These are phyloP conservation scores for Backusella psychrophila DNA, from an alignment of 192 early-diverging fungal species.

Conservation along the genomic window DNA sequence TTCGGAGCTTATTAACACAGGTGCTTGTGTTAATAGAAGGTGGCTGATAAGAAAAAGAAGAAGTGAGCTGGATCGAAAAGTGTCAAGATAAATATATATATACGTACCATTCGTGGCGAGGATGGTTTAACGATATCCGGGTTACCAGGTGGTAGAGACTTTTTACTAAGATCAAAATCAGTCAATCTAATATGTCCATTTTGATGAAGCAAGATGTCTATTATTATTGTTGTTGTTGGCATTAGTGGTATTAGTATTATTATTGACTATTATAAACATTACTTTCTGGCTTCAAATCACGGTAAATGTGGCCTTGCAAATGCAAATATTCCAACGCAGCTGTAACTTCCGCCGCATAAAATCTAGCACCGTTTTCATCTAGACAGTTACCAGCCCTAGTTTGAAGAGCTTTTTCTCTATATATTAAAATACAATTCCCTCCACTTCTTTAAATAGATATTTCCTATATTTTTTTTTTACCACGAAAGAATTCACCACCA, in stretches of 20 bases:
- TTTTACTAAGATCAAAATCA: constrained; percentile 98
- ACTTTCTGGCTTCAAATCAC: constrained; percentile 98
- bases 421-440: neutral
- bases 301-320: constrained; percentile 93
- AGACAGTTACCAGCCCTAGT: constrained; percentile 84
- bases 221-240: neutral
- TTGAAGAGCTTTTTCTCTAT: constrained; percentile 64
- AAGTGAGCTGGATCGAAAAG: neutral
- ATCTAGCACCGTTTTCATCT: constrained; percentile 86
- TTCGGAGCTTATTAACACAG: constrained; percentile 84
- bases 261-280: constrained; percentile 7
- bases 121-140: constrained; percentile 63
- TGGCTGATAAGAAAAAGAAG: constrained; percentile 27
- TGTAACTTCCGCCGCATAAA: constrained; percentile 97
- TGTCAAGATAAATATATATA: neutral
- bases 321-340: constrained; percentile 95
- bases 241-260: constrained; percentile 2
- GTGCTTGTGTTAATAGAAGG: constrained; percentile 85
- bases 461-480: constrained; percentile 21
- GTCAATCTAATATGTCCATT: constrained; percentile 97
- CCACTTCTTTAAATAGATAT: neutral
- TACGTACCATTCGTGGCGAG: constrained; percentile 52
- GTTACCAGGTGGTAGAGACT: constrained; percentile 75
- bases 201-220: constrained; percentile 87
- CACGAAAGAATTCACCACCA: constrained; percentile 87